These are phyloP conservation scores for Aspergillus cavernicola DNA, from an alignment of 495 filamentous ascomycete genomes.

Conservation along the genomic window DNA sequence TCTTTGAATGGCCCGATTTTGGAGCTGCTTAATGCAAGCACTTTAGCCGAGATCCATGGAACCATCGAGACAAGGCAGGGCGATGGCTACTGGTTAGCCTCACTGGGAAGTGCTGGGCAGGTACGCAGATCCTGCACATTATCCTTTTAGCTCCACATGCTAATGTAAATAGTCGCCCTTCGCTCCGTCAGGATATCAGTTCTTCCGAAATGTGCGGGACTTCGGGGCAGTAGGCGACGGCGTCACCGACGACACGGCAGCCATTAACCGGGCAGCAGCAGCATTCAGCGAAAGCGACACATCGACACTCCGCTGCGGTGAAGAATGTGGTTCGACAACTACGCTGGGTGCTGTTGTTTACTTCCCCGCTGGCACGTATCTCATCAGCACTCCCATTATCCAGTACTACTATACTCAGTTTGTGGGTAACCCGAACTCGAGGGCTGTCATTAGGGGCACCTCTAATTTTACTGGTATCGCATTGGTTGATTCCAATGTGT, in stretches of 20 bases:
- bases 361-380: slow-evolving; percentile 60
- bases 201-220: not conserved
- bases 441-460: slow-evolving; percentile 45
- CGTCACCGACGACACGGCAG: slow-evolving; percentile 48
- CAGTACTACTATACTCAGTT: slow-evolving; percentile 66
- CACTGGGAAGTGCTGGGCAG: too few relatives aligned
- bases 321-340: slow-evolving; percentile 47
- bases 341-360: slow-evolving; percentile 48
- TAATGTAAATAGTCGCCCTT: not conserved
- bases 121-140: too few relatives aligned
- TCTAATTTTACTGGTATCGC: slow-evolving; percentile 52
- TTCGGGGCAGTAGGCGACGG: slow-evolving; percentile 35
- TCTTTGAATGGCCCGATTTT: too few relatives aligned
- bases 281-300: slow-evolving; percentile 24
- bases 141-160: too few relatives aligned
- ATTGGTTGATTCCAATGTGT: slow-evolving; percentile 57
- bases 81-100: too few relatives aligned
- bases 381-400: slow-evolving; percentile 54
- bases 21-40: too few relatives aligned
- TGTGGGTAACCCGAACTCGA: slow-evolving; percentile 42
- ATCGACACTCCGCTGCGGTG: slow-evolving; percentile 36
- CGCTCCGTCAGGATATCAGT: not conserved
- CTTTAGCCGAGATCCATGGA: too few relatives aligned
- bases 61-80: too few relatives aligned
- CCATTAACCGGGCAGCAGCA: slow-evolving; percentile 49